Evolutionary conservation across 345 rosid genomes (phyloP).

Genomic region (Corymbia maculata): DNA sequence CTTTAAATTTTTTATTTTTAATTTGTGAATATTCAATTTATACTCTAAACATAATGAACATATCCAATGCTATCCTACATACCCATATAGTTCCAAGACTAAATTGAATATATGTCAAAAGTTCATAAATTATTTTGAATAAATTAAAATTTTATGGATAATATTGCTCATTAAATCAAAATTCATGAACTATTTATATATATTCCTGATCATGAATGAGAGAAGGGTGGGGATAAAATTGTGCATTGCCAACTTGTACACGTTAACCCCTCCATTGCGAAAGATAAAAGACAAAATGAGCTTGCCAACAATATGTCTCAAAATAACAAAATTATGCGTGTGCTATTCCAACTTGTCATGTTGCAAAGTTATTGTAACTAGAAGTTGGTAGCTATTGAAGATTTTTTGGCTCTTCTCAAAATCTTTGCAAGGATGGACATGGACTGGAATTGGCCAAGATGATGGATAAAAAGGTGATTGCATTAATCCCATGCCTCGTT

Average conservation of each 20-base stretch:
- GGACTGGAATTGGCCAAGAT: neutral
- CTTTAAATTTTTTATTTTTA: fast-evolving
- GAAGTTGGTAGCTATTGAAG: neutral
- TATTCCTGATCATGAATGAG: neutral
- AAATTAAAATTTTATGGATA: neutral
- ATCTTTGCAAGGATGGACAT: neutral
- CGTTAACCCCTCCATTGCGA: neutral
- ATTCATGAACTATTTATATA: neutral
- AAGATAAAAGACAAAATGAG: neutral
- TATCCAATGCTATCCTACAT: neutral
- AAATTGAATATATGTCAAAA: neutral
- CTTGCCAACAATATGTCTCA: neutral
- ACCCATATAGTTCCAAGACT: fast-evolving
- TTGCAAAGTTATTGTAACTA: neutral
- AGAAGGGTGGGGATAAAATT: neutral
- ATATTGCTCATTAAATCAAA: fast-evolving
- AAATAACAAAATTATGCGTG: neutral
- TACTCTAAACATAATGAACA: neutral
- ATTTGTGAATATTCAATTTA: neutral
- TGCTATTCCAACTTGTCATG: neutral
- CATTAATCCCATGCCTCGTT: neutral
- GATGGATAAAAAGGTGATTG: neutral
- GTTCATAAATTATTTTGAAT: fast-evolving
- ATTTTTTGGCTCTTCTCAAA: neutral
- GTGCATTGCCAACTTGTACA: neutral